Evolutionary conservation across 768 basidiomycete species (phyloP), one percentile per base, ranked within the genome.

Genomic region (Lentinula sp.): DNA sequence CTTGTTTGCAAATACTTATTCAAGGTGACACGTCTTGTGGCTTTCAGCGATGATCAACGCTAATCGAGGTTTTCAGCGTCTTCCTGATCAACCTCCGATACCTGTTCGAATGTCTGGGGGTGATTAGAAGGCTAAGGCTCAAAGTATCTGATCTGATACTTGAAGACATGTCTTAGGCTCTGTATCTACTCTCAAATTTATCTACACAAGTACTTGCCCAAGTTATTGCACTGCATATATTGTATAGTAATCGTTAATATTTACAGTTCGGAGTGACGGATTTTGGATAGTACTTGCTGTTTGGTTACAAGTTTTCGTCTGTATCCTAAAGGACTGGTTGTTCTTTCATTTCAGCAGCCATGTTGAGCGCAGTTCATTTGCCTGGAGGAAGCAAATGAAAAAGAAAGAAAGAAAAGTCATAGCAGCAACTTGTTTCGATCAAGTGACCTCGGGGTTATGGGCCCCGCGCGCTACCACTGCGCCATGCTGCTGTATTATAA

Each of bases 1-100:
- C 76, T 86, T 39, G 92, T 97, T 28, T 96, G 94, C 76, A 91
- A 93, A 70, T 95, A 83, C 67, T 85, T 87, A 0, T 90, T 97
- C 70, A 85, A 89, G 75, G 91, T 92, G 57, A 61, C n/a, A 79
- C 67, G 1, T 8, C 15, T 15, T 57, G 18, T 36, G 16, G 3
- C 18, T 37, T n/a, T 35, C 23, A 12, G n/a, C 4, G 43, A 9
- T 39, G 23, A 28, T 41, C 41, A 33, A 32, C 37, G 42, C 37
- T 49, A 23, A 4, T 32, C 45, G 12, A 33, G 32, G 54, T 13
- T 54, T 20, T 12, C 39, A 87, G 86, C 81, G 86, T 39, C 66
- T 89, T 20, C 74, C 79, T 12, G 77, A 74, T 23, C 87, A 89
- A 66, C 77, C 83, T 20, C 77, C 82, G 18, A 69, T 87, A 20